These are phyloP conservation scores for Aspergillus asperescens DNA, from an alignment of 495 filamentous ascomycete species.

Conservation along the genomic window DNA sequence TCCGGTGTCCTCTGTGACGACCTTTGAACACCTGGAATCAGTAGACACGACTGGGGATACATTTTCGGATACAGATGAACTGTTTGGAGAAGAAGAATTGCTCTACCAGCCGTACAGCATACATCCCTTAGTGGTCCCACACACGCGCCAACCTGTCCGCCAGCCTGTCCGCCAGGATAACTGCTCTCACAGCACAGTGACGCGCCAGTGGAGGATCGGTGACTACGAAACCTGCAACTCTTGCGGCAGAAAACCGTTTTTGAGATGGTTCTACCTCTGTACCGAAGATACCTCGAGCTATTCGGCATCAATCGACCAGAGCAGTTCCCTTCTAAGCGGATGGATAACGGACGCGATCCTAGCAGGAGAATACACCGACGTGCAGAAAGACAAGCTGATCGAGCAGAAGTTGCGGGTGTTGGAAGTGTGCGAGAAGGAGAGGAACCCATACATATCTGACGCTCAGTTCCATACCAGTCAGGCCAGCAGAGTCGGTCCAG, in stretches of 20 bases:
- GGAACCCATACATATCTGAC: slow-evolving; percentile 1
- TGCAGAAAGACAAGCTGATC: slow-evolving; percentile 38
- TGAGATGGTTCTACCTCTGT: slow-evolving; percentile 66
- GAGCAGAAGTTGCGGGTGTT: slow-evolving; percentile 37
- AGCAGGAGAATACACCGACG: slow-evolving; percentile 46
- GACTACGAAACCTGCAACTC: slow-evolving; percentile 40
- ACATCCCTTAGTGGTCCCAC: background rate
- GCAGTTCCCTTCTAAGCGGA: slow-evolving; percentile 30
- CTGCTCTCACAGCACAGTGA: slow-evolving; percentile 17
- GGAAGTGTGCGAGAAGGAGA: slow-evolving; percentile 16
- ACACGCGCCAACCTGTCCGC: background rate
- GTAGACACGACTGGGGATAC: background rate
- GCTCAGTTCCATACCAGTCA: too few relatives aligned
- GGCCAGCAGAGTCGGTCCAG: too few relatives aligned
- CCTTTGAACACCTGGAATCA: background rate
- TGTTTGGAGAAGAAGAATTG: background rate
- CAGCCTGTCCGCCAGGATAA: background rate
- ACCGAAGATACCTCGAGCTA: slow-evolving; percentile 45
- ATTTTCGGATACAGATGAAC: background rate
- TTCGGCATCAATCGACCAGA: slow-evolving; percentile 19
- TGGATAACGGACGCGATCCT: slow-evolving; percentile 44
- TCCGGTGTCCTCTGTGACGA: background rate
- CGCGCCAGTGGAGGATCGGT: slow-evolving; percentile 12
- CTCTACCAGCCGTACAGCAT: background rate
- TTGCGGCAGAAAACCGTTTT: slow-evolving; percentile 43